Conservation (phyloP, 208 protist genomes). For the Porcisia deanei region DNA sequence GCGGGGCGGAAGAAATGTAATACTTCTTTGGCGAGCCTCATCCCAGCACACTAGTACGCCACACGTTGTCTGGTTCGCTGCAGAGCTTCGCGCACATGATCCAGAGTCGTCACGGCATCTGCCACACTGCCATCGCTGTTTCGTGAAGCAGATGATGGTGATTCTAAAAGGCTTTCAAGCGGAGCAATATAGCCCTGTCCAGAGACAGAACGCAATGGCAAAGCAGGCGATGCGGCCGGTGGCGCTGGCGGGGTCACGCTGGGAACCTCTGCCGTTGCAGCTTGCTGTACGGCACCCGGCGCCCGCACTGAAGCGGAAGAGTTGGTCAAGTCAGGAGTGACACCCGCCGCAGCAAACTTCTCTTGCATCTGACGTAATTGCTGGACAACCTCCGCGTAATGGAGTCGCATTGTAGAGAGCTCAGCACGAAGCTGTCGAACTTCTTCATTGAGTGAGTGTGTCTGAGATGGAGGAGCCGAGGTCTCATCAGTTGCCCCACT, state of each 20-base stretch:
- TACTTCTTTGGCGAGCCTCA: not conserved
- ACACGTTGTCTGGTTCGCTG: conserved; percentile 29
- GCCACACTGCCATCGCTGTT: not conserved
- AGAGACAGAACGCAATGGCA: not conserved
- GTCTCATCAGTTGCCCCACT: too few species aligned
- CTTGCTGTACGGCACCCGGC: not conserved
- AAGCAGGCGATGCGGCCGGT: not conserved
- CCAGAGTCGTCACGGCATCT: conserved; percentile 28
- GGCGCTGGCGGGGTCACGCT: not conserved
- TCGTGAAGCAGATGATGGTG: not conserved
- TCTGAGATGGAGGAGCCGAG: not conserved
- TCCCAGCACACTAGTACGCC: not conserved
- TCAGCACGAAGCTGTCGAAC: conserved; percentile 23
- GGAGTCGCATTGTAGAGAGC: conserved; percentile 19
- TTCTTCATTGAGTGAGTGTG: conserved; percentile 1
- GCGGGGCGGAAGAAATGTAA: not conserved
- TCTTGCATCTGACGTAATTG: conserved; percentile 23
- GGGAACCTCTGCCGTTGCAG: not conserved
- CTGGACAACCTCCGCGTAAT: conserved; percentile 20
- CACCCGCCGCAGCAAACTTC: not conserved
- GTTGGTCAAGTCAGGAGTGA: not conserved
- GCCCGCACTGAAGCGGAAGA: not conserved
- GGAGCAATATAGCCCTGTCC: too few species aligned
- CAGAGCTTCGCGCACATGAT: conserved; percentile 41
- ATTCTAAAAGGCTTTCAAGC: not conserved